These are phyloP conservation scores for Knufia fluminis DNA, from an alignment of 2,329 filamentous ascomycete species.

Conservation along the genomic window DNA sequence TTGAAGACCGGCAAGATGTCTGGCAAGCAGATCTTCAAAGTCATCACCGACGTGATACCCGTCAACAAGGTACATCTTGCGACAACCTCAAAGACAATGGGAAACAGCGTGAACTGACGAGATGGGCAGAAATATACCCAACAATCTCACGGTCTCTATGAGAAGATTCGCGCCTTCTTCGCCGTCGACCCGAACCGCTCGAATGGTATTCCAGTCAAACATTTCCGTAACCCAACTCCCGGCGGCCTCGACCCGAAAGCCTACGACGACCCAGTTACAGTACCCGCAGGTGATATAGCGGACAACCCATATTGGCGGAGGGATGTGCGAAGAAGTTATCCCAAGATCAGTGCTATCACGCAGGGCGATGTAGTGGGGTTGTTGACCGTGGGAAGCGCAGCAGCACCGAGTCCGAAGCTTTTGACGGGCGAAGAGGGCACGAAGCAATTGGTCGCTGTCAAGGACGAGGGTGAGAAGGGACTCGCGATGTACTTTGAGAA, in stretches of 20 bases:
- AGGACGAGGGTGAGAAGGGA: slow-evolving; percentile 64
- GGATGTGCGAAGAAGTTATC: slow-evolving; percentile 74
- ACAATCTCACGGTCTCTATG: slow-evolving; percentile 83
- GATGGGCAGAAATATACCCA: slow-evolving; percentile 80
- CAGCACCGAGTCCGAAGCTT: slow-evolving; percentile 67
- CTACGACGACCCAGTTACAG: slow-evolving; percentile 74
- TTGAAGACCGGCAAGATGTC: background rate
- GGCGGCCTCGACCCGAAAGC: slow-evolving; percentile 59
- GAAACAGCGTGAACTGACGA: background rate
- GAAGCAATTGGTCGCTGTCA: slow-evolving; percentile 65
- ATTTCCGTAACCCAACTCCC: slow-evolving; percentile 80
- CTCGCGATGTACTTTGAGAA: slow-evolving; percentile 62
- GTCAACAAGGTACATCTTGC: slow-evolving; percentile 7
- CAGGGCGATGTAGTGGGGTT: slow-evolving; percentile 82
- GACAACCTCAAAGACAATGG: background rate
- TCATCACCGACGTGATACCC: slow-evolving; percentile 5
- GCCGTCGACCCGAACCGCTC: slow-evolving; percentile 82
- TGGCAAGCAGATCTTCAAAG: background rate
- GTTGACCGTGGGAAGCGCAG: slow-evolving; percentile 73
- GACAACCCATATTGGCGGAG: slow-evolving; percentile 97
- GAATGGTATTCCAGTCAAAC: slow-evolving; percentile 85
- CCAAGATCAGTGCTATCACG: slow-evolving; percentile 65
- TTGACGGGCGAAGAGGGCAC: slow-evolving; percentile 62
- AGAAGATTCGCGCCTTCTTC: slow-evolving; percentile 65
- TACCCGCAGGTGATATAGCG: slow-evolving; percentile 77